Conservation (phyloP, 2,329 filamentous ascomycete species). For the Microcyclospora tardicrescens region DNA sequence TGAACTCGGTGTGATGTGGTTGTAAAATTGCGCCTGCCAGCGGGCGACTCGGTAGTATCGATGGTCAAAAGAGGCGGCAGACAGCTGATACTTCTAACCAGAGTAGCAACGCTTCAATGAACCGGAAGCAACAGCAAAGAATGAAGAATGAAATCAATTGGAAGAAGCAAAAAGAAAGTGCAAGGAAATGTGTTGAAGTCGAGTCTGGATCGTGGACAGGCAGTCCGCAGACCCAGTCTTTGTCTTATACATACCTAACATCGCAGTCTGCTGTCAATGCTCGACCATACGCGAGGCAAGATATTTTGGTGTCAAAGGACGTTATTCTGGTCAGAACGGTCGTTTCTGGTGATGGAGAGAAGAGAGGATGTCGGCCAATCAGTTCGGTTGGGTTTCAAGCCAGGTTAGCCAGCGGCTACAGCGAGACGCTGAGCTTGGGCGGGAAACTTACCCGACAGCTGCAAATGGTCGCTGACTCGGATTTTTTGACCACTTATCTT, state of each 20-base stretch:
- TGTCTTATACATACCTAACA: conserved; percentile 1
- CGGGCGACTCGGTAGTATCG: conserved; percentile 9
- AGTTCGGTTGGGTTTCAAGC: no score
- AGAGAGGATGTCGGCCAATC: no score
- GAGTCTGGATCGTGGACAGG: conserved; percentile 1
- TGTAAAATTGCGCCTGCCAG: conserved; percentile 13
- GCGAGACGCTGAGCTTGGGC: no score
- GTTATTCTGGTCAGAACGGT: no score
- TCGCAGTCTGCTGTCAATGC: not conserved
- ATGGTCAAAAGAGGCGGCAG: conserved; percentile 1
- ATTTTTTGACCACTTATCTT: no score
- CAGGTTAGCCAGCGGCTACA: no score
- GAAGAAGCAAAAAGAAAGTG: conserved; percentile 6
- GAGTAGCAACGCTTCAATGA: conserved; percentile 1
- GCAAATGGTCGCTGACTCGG: no score
- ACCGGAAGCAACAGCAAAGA: not conserved
- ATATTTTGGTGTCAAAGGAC: no score
- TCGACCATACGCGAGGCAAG: no score
- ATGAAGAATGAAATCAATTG: not conserved
- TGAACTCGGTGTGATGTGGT: conserved; percentile 3
- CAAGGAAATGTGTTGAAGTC: conserved; percentile 1
- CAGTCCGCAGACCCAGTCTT: not conserved
- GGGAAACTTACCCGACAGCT: no score
- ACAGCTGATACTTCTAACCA: conserved; percentile 1
- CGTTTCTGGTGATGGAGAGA: no score